A percentile compares a stretch with the other conserved stretches of the same genome.
phyloP scores from a whole-genome alignment of 192 early-diverging fungal species.

The Podila epigama region DNA sequence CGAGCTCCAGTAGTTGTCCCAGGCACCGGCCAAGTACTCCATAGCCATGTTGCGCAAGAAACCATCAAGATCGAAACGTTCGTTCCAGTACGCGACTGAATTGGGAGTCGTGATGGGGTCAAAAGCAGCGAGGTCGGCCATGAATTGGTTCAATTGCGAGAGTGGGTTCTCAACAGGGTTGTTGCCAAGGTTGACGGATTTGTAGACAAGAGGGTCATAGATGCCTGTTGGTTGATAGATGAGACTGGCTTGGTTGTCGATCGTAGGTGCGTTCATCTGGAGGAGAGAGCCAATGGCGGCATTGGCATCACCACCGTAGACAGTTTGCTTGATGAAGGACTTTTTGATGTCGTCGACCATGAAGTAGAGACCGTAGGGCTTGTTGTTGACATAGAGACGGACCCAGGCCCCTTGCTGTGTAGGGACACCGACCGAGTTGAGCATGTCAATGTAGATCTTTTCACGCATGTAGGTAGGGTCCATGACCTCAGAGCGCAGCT shows the following conservation, averaged over 20 bases:
- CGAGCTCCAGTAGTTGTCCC: slow-evolving; percentile 37
- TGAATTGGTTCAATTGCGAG: slow-evolving; percentile 34
- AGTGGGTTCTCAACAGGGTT: slow-evolving; percentile 13
- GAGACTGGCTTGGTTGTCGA: slow-evolving; percentile 27
- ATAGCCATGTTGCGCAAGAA: slow-evolving; percentile 50
- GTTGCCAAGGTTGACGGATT: slow-evolving; percentile 15
- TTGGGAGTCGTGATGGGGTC: slow-evolving; percentile 6
- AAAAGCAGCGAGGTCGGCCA: slow-evolving; percentile 33
- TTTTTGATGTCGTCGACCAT: slow-evolving; percentile 56
- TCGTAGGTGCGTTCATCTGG: slow-evolving; percentile 43
- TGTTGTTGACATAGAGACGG: slow-evolving; percentile 46
- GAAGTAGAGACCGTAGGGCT: slow-evolving; percentile 49
- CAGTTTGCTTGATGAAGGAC: slow-evolving; percentile 47
- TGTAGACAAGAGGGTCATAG: slow-evolving; percentile 40
- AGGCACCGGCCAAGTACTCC: slow-evolving; percentile 50
- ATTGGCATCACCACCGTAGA: slow-evolving; percentile 21
- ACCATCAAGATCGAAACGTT: slow-evolving; percentile 35
- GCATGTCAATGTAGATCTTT: slow-evolving; percentile 50
- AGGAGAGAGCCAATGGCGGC: slow-evolving; percentile 17
- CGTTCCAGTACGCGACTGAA: slow-evolving; percentile 29
- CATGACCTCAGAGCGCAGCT: slow-evolving; percentile 37
- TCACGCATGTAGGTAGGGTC: slow-evolving; percentile 52
- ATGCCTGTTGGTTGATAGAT: slow-evolving; percentile 10
- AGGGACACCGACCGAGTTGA: slow-evolving; percentile 39
- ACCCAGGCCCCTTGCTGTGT: slow-evolving; percentile 35